phyloP scores from a whole-genome alignment of 2,329 filamentous ascomycete genomes.

The Botrytis deweyae region DNA sequence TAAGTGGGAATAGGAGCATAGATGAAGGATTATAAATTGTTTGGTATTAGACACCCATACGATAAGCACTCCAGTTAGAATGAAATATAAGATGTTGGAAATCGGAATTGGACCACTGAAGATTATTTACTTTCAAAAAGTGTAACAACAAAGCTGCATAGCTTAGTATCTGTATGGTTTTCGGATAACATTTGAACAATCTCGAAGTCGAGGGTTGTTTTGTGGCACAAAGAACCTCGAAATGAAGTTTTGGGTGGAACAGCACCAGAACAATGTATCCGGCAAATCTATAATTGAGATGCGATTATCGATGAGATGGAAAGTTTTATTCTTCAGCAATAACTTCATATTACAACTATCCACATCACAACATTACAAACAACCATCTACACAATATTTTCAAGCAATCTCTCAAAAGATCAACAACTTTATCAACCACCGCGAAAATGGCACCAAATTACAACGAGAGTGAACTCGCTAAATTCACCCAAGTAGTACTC shows the following conservation, averaged over 20 bases:
- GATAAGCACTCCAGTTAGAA: background rate
- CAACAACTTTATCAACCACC: background rate
- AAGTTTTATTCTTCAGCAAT: background rate
- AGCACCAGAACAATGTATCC: background rate
- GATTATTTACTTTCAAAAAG: background rate
- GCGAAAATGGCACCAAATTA: background rate
- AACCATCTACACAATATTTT: background rate
- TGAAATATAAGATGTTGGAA: background rate
- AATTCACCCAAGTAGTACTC: background rate
- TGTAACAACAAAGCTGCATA: background rate
- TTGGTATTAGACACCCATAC: background rate
- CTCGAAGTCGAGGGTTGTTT: background rate
- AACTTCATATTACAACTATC: constrained; percentile 1
- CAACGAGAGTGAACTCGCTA: background rate
- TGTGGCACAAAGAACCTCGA: background rate
- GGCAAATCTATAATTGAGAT: background rate
- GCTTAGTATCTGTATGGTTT: background rate
- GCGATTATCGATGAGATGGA: background rate
- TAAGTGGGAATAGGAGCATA: background rate
- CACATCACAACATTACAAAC: background rate
- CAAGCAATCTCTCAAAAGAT: background rate
- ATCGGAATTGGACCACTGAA: background rate
- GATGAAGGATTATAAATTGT: background rate
- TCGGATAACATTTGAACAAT: background rate
- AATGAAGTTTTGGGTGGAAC: background rate